Percentiles rank a stretch among this genome's conserved stretches.
Conservation (phyloP, 371 early-diverging fungal genomes). For the Dichotomocladium elegans region DNA sequence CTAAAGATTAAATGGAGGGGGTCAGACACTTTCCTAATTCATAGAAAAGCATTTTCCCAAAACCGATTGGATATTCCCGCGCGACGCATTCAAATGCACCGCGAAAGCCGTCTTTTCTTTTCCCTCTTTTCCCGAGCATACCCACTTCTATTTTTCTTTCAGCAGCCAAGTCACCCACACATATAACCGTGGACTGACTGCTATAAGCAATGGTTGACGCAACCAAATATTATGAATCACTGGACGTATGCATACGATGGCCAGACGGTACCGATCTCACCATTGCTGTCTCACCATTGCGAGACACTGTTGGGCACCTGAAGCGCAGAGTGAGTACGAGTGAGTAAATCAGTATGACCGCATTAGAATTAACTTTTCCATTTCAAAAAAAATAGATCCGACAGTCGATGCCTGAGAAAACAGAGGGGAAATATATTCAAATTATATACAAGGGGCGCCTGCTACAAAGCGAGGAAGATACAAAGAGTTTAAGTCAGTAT, state of each 20-base stretch:
- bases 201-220: slow-evolving; percentile 12
- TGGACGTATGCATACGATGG: slow-evolving; percentile 44
- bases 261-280: slow-evolving; percentile 39
- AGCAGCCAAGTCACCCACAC: too few relatives aligned
- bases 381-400: slow-evolving; percentile 13
- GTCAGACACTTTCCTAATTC: too few relatives aligned
- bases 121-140: too few relatives aligned
- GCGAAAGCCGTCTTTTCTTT: too few relatives aligned
- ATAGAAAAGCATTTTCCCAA: too few relatives aligned
- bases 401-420: slow-evolving; percentile 10
- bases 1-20: too few relatives aligned
- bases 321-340: slow-evolving; percentile 44
- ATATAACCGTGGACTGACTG: too few relatives aligned
- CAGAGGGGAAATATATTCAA: slow-evolving; percentile 44
- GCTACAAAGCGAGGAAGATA: slow-evolving; percentile 22
- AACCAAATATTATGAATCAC: slow-evolving; percentile 29
- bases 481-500: slow-evolving; percentile 24
- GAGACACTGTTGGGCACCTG: slow-evolving; percentile 33
- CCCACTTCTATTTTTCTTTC: too few relatives aligned
- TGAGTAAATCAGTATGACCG: background rate
- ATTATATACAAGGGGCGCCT: slow-evolving; percentile 56
- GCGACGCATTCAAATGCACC: too few relatives aligned
- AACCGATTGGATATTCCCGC: too few relatives aligned
- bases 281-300: slow-evolving; percentile 23
- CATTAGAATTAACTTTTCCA: too few relatives aligned